Evolutionary conservation across 2,329 filamentous ascomycete genomes (phyloP).

Genomic region (Pseudodiploospora longispora): DNA sequence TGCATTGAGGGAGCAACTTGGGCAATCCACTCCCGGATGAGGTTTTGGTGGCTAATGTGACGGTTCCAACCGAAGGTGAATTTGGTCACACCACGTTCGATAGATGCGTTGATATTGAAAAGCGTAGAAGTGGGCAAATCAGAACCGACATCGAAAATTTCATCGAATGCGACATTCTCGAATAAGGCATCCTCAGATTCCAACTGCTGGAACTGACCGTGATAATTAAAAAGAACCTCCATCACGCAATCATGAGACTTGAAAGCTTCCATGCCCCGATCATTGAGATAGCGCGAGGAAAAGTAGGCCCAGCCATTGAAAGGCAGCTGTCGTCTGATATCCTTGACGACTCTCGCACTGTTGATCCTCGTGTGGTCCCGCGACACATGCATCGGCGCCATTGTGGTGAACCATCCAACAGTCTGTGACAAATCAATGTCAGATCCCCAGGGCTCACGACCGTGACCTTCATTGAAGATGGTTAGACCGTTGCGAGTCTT

Average conservation of each 20-base stretch:
- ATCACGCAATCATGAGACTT: neutral
- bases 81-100: neutral
- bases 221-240: neutral
- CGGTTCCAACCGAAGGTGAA: neutral
- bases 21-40: neutral
- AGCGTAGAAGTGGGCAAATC: neutral
- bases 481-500: slow-evolving; percentile 18
- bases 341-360: neutral
- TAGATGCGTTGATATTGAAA: neutral
- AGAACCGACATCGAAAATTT: neutral
- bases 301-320: neutral
- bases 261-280: neutral
- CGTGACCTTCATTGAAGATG: slow-evolving; percentile 27
- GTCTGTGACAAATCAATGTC: slow-evolving; percentile 22
- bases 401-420: slow-evolving; percentile 31
- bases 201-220: neutral
- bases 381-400: slow-evolving; percentile 18
- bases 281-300: neutral
- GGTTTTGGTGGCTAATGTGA: neutral
- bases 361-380: neutral
- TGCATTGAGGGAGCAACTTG: neutral
- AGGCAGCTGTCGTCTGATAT: neutral
- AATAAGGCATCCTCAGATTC: neutral
- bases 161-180: neutral
- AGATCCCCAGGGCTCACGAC: slow-evolving; percentile 22